Evolutionary conservation across 371 early-diverging fungal genomes (phyloP), one percentile per base, ranked within the genome.

Genomic region (Mucor racemosus): DNA sequence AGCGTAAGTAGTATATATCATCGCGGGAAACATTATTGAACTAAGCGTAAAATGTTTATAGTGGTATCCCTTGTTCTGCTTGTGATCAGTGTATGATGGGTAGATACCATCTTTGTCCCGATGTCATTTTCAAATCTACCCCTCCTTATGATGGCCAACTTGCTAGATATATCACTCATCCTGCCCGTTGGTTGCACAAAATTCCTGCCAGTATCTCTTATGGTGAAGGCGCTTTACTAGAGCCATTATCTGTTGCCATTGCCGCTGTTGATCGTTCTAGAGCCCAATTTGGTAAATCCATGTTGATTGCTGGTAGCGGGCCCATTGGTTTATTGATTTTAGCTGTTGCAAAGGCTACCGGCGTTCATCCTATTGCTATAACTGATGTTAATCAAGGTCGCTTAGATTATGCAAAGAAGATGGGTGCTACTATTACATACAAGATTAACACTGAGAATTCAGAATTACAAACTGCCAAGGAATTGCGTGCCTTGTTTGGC

Each of bases 41-140:
- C 3, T 11, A 33, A 26, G 26, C 26, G 26, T 10, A 8, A 5
- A 62, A 34, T 35, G 41, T 50, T 54, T 57, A 15, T 72, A 78
- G 81, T 69, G 81, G 81, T 62, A 81, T 81, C 56, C 81, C 81
- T 50, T 81, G 81, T 42, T 77, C 77, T 46, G 19, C 58, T 10
- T 81, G 81, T 66, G 72, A 77, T 31, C 81, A 81, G 44, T 81
- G 81, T 60, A 75, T 81, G 76, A 73, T 56, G 35, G 81, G 81
- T 17, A 73, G 76, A 62, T 81, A 81, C 56, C 79, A 81, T 61
- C 73, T 81, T 8, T 81, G 81, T 58, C 81, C 81, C 15, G 74
- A 70, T 3, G 77, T 81, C 14, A 46, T 77, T 13, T 81, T 81
- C 73, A 87, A 81, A 44, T 79, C 77, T 5, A 81, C 81, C 35